Base-by-base conservation (phyloP, 2,329 filamentous ascomycete species). In the Emergomyces orientalis region DNA sequence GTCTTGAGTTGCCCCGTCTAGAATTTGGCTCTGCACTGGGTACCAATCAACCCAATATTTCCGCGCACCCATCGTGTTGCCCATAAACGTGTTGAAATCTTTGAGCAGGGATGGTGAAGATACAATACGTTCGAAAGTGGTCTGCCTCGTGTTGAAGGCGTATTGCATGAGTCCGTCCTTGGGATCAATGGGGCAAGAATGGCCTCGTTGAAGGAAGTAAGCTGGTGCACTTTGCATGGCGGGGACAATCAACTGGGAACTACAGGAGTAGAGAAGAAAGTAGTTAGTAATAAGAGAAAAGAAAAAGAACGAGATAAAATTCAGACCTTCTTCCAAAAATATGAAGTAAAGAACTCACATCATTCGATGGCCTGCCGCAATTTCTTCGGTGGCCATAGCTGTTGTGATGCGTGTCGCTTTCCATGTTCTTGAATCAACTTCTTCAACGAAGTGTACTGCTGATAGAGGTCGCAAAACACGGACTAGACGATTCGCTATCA, bases 41-140 rank as follows among this genome's bases (percentile, higher is more conserved):
- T 61, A 61, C 60, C 60, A 61, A 22, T 61, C 60, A 32, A 61
- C n/a, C 60, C 60, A 61, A 25, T 61, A 61, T 7, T 37, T 61
- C 19, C 60, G 47, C 19, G 60, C 60, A 8, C 60, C 60, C 60
- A 61, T 61, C 2, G 60, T 61, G 34, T 43, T 61, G 37, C 49
- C 49, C 60, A 61, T 55, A 39, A 61, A 61, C 9, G 22, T 43
- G 37, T 61, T 56, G 49, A 61, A 61, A 13, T 61, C 60, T 13
- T 30, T 55, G 22, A 56, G 49, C 34, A 61, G 13, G 34, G 60
- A 61, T 43, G 60, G 49, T 22, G 45, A 54, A 30, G 60, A 55
- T n/a, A 41, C 25, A 43, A 61, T 55, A 7, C 60, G 49, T 55
- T 61, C 49, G 30, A 61, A 61, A n/a, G 60, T 30, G 22, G 60